These are phyloP conservation scores for Astragalus glycyphyllos DNA, from an alignment of 306 rosid genomes.

Conservation along the genomic window DNA sequence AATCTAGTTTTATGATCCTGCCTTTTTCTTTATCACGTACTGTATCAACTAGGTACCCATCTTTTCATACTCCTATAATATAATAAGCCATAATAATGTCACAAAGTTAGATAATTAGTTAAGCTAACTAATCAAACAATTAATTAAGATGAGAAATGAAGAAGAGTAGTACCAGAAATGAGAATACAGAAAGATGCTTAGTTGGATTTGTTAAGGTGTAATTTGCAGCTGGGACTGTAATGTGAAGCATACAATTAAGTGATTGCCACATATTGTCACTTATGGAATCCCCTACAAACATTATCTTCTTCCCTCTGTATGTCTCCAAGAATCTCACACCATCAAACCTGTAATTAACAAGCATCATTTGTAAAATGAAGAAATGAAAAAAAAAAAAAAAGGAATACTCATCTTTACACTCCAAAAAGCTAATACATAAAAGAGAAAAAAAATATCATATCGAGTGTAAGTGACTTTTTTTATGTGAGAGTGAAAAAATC, in stretches of 20 bases:
- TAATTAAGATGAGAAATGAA: neutral
- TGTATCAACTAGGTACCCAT: slow-evolving; percentile 75
- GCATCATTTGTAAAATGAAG: too few relatives aligned
- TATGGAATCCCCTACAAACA: slow-evolving; percentile 85
- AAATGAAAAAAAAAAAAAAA: too few relatives aligned
- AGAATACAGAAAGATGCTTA: slow-evolving; percentile 45
- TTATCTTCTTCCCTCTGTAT: slow-evolving; percentile 63
- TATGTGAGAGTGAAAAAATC: neutral
- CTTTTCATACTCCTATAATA: slow-evolving; percentile 60
- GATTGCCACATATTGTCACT: slow-evolving; percentile 88
- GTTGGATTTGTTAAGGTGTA: slow-evolving; percentile 41
- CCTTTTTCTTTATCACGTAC: slow-evolving; percentile 49
- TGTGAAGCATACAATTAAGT: slow-evolving; percentile 69
- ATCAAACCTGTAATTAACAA: slow-evolving; percentile 58
- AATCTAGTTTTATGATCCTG: slow-evolving; percentile 63
- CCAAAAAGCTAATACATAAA: too few relatives aligned
- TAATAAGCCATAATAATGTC: neutral
- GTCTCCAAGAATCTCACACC: slow-evolving; percentile 67
- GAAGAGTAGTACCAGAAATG: slow-evolving; percentile 49
- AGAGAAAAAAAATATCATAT: too few relatives aligned
- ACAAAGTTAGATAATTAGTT: neutral
- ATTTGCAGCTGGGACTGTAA: slow-evolving; percentile 55
- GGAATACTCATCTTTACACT: too few relatives aligned
- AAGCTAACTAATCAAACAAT: slow-evolving; percentile 15
- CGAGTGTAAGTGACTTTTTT: too few relatives aligned